Evolutionary conservation across 2,329 filamentous ascomycete genomes (phyloP).

Genomic region (Exserohilum rostratum): DNA sequence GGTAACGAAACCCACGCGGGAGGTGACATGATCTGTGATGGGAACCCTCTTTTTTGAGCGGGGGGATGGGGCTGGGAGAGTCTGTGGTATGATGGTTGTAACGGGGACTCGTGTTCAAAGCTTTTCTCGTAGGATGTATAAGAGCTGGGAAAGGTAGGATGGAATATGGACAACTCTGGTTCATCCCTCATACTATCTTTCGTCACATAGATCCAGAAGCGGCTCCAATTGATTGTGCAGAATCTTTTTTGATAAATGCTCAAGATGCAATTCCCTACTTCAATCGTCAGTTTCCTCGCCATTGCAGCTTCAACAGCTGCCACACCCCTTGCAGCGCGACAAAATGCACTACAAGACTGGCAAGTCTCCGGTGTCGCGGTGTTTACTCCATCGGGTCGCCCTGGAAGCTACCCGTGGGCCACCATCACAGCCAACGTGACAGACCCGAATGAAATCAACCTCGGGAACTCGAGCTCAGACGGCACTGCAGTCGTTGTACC

Average conservation of each 20-base stretch:
- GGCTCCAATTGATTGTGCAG: neutral
- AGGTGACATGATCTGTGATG: no score
- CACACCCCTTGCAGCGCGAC: constrained; percentile 17
- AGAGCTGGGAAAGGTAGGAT: no score
- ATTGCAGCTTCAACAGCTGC: constrained; percentile 12
- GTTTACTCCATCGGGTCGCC: constrained; percentile 23
- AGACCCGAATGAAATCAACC: constrained; percentile 33
- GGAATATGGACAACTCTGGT: no score
- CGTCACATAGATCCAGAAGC: neutral
- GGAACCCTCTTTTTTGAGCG: no score
- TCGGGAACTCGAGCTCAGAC: constrained; percentile 12
- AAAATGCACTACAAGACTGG: constrained; percentile 25
- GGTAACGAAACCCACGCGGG: no score
- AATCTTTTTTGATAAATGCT: neutral
- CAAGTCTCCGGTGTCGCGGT: constrained; percentile 21
- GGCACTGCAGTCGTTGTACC: constrained; percentile 20
- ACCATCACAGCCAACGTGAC: constrained; percentile 31
- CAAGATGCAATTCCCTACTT: constrained; percentile 20
- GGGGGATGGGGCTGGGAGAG: no score
- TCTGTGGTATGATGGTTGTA: no score
- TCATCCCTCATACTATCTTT: no score
- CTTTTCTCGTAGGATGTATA: no score
- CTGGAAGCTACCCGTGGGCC: constrained; percentile 27
- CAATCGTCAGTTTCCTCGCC: constrained; percentile 16
- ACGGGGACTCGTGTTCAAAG: no score